Evolutionary conservation across 2,329 filamentous ascomycete genomes (phyloP).

Genomic region (Claviceps sp.): DNA sequence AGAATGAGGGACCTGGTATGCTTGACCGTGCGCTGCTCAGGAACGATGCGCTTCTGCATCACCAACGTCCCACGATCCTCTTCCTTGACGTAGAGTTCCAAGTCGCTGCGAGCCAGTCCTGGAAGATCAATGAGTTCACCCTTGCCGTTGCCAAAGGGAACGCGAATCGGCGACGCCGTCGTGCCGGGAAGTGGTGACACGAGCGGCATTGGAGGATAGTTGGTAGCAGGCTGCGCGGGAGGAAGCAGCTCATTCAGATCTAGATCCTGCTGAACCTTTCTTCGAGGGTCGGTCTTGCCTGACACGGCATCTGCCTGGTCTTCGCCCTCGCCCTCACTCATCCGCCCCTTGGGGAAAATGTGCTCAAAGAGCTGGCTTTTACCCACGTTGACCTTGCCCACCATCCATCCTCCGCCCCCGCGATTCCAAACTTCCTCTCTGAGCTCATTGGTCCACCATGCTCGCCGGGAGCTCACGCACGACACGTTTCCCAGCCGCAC

Average conservation of each 20-base stretch:
- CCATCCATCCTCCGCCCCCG: slow-evolving; percentile 84
- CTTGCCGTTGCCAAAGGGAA: slow-evolving; percentile 73
- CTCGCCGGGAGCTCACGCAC: slow-evolving; percentile 72
- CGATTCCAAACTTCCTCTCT: slow-evolving; percentile 76
- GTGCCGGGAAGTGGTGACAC: slow-evolving; percentile 83
- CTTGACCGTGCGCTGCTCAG: slow-evolving; percentile 60
- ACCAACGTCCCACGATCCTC: slow-evolving; percentile 54
- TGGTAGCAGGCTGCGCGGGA: slow-evolving; percentile 56
- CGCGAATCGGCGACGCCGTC: slow-evolving; percentile 85
- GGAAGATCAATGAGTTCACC: slow-evolving; percentile 92
- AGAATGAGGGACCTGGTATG: slow-evolving; percentile 69
- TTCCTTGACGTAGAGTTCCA: slow-evolving; percentile 58
- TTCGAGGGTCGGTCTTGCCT: neutral
- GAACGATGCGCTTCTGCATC: slow-evolving; percentile 64
- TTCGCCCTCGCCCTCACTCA: slow-evolving; percentile 19
- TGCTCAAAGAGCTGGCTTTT: slow-evolving; percentile 86
- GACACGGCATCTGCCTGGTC: too few relatives aligned
- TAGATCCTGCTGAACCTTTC: slow-evolving; percentile 10
- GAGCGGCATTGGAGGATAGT: slow-evolving; percentile 73
- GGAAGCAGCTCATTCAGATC: slow-evolving; percentile 53
- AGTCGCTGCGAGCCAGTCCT: slow-evolving; percentile 60
- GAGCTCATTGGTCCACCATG: slow-evolving; percentile 82
- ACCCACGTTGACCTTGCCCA: slow-evolving; percentile 96
- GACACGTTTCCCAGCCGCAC: slow-evolving; percentile 78
- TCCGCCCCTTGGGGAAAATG: slow-evolving; percentile 67